These are phyloP conservation scores for Tetracladium maxilliforme DNA, from an alignment of 2,329 filamentous ascomycete species.

Conservation along the genomic window DNA sequence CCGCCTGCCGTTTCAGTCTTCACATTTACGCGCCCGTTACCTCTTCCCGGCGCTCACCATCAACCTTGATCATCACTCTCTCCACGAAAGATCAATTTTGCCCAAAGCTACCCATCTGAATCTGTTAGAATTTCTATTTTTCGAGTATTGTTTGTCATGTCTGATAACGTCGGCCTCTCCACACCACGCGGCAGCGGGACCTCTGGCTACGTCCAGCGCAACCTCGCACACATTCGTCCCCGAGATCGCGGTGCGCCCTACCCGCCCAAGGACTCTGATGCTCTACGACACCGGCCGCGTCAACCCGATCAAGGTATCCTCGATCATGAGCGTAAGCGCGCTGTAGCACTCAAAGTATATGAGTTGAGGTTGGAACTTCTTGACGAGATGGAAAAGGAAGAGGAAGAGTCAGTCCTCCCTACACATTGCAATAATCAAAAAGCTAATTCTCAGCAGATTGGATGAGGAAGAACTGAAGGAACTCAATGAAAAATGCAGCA, in stretches of 20 bases:
- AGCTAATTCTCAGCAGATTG: conserved; percentile 27
- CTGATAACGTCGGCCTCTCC: conserved; percentile 89
- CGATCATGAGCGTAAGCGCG: conserved; percentile 82
- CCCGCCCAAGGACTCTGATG: conserved; percentile 48
- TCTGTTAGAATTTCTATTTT: too few relatives aligned
- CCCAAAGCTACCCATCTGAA: too few relatives aligned
- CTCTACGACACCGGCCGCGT: conserved; percentile 59
- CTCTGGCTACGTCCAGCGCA: conserved; percentile 94
- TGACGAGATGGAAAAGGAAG: conserved; percentile 80
- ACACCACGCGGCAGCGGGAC: conserved; percentile 92
- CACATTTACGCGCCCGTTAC: too few relatives aligned
- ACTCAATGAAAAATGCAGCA: conserved; percentile 44
- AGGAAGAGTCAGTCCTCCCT: too few relatives aligned
- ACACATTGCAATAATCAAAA: too few relatives aligned
- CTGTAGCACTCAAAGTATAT: conserved; percentile 86
- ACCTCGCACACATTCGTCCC: conserved; percentile 74
- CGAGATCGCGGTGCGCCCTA: conserved; percentile 73
- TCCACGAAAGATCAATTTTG: too few relatives aligned
- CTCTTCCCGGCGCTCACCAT: too few relatives aligned
- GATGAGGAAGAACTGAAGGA: conserved; percentile 87
- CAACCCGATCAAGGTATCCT: conserved; percentile 86
- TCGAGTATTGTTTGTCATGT: too few relatives aligned
- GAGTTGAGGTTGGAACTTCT: conserved; percentile 84
- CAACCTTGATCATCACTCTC: too few relatives aligned
- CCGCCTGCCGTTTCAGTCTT: too few relatives aligned